These are phyloP conservation scores for Xerophyta viscosa DNA, from an alignment of 106 monocot genomes.

Conservation along the genomic window DNA sequence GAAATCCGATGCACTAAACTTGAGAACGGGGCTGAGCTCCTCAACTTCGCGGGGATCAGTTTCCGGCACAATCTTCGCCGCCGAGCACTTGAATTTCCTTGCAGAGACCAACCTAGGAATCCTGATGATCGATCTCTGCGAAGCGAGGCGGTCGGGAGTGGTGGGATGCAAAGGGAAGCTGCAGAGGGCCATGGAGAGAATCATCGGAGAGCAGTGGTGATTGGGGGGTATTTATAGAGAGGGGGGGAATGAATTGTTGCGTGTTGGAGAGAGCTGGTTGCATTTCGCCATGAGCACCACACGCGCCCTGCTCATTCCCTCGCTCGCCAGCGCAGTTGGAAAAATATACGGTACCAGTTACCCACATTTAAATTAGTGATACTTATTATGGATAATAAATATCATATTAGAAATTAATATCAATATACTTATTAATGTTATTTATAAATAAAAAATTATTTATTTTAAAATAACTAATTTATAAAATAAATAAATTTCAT, in stretches of 20 bases:
- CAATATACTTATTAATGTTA: too few relatives aligned
- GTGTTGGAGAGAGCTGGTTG: conserved; percentile 45
- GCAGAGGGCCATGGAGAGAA: conserved; percentile 13
- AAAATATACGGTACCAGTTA: neutral
- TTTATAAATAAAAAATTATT: too few relatives aligned
- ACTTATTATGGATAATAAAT: too few relatives aligned
- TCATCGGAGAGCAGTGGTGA: neutral
- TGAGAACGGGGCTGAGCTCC: conserved; percentile 38
- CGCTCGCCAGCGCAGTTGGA: neutral
- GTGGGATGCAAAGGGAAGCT: conserved; percentile 2
- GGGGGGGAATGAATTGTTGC: conserved; percentile 42
- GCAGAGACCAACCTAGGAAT: too few relatives aligned
- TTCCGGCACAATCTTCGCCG: conserved; percentile 1
- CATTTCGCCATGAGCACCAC: conserved; percentile 48
- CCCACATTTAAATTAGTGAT: neutral
- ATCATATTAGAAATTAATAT: too few relatives aligned
- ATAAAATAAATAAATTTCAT: too few relatives aligned
- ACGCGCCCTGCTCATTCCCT: conserved; percentile 4
- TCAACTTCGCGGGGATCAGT: neutral
- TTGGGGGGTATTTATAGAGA: conserved; percentile 7
- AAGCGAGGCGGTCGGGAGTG: neutral
- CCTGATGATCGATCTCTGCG: neutral
- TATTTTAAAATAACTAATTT: too few relatives aligned
- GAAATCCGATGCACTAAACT: conserved; percentile 68
- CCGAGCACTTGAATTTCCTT: conserved; percentile 14